Evolutionary conservation across 805 yeast genomes (phyloP), one percentile per base, ranked within the genome.

Genomic region (Pichia kluyveri): DNA sequence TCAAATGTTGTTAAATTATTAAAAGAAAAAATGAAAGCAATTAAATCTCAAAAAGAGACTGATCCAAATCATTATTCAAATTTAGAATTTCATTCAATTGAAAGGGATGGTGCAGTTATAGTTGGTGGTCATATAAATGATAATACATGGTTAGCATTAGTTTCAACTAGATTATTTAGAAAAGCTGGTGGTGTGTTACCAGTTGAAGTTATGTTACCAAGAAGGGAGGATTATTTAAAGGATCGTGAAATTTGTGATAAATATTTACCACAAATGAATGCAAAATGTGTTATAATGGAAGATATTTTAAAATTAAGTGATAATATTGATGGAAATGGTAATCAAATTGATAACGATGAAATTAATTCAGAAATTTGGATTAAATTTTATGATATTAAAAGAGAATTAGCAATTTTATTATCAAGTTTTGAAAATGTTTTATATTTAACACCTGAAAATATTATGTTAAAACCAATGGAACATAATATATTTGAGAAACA

Each of bases 41-140:
- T 26, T 26, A 39, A 30, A 30, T 41, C 46, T 17, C n/a, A 32
- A 12, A 26, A 32, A 27, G 34, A 41, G 3, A 19, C 4, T 19
- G 38, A 41, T 15, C 19, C 43, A 18, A 19, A 32, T 9, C 32
- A 17, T 32, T 8, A 14, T 17, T 2, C 6, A 30, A 9, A 37
- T n/a, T 17, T 23, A 1, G 37, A 37, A 23, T 41, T 51, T 26
- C 18, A 37, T 14, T 45, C 54, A 40, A 46, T 40, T 38, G 79
- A 81, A 2, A 68, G 73, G 2, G 38, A 46, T 51, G 90, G 89
- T 19, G 80, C 82, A 27, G 81, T 83, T 1, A 79, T 78, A 47
- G 78, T 82, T 19, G 90, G 87, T 42, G 87, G 88, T 9, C 27
- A 30, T 5, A 15, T 44, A 3, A 84, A 87, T 12, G 62, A 69